Percentiles rank a stretch among this genome's conserved stretches.
phyloP scores from a whole-genome alignment of 176 grass and related monocot species.

The Phoenix roebelenii region DNA sequence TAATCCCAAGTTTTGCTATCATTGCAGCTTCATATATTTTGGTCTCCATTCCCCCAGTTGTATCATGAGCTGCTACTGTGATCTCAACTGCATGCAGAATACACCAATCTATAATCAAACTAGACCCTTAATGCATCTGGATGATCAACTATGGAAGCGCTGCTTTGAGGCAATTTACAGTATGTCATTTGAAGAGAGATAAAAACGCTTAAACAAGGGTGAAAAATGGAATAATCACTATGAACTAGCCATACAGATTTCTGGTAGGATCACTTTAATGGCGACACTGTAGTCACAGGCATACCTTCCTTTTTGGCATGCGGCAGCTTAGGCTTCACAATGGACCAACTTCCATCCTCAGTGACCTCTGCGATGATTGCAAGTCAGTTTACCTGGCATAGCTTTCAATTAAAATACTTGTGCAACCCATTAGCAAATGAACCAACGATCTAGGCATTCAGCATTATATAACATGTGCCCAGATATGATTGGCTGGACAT shows the following conservation, averaged over 20 bases:
- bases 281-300: neutral
- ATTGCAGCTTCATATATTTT: constrained; percentile 81
- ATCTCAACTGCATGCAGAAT: constrained; percentile 51
- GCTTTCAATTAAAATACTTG: too few species aligned
- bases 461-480: too few species aligned
- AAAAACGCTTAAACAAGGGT: too few species aligned
- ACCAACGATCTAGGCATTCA: too few species aligned
- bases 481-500: constrained; percentile 3
- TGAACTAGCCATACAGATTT: too few species aligned
- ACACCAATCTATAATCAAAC: neutral
- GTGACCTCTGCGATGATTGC: constrained; percentile 47
- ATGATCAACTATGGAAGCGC: too few species aligned
- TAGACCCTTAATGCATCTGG: too few species aligned
- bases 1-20: constrained; percentile 75
- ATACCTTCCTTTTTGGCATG: constrained; percentile 42
- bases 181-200: too few species aligned
- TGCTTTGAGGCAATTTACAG: too few species aligned
- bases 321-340: constrained; percentile 51
- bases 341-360: constrained; percentile 62
- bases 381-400: neutral
- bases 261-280: too few species aligned
- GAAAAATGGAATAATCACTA: too few species aligned
- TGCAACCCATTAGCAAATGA: too few species aligned
- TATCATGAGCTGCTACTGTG: constrained; percentile 86
- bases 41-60: constrained; percentile 86